A percentile compares a stretch with the other conserved stretches of the same genome.
phyloP scores from a whole-genome alignment of 306 rosid species.

The Sechiopsis laciniata region DNA sequence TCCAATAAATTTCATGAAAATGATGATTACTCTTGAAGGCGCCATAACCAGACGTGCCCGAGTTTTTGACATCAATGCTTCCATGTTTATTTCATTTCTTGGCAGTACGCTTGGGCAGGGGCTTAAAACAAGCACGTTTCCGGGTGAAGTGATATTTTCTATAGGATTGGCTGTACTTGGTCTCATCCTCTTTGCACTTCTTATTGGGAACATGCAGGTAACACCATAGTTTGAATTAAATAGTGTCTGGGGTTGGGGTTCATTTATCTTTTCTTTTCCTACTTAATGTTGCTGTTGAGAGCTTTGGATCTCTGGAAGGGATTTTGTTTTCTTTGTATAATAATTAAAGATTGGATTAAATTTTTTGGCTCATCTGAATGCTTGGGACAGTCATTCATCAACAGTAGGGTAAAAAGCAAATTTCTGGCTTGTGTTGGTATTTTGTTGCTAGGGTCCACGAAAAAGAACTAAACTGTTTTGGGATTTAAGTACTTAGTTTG shows the following conservation, averaged over 20 bases:
- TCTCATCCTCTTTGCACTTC: constrained; percentile 93
- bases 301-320: background rate
- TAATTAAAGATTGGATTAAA: background rate
- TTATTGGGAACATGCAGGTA: constrained; percentile 99
- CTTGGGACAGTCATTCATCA: background rate
- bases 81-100: constrained; percentile 19
- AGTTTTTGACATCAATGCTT: background rate
- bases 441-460: background rate
- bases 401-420: background rate
- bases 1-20: background rate
- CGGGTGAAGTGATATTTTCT: constrained; percentile 89
- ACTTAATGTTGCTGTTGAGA: background rate
- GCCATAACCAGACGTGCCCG: background rate
- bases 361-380: too few relatives aligned
- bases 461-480: background rate
- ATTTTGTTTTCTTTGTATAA: constrained; percentile 2
- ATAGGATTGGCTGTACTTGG: constrained; percentile 80
- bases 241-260: background rate
- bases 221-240: constrained; percentile 1
- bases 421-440: background rate
- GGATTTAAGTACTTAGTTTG: background rate
- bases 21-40: background rate
- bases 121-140: constrained; percentile 83
- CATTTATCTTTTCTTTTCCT: background rate
- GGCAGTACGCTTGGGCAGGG: constrained; percentile 98